Evolutionary conservation across 768 basidiomycete genomes (phyloP).

Genomic region (Rhizopogon roseolus): DNA sequence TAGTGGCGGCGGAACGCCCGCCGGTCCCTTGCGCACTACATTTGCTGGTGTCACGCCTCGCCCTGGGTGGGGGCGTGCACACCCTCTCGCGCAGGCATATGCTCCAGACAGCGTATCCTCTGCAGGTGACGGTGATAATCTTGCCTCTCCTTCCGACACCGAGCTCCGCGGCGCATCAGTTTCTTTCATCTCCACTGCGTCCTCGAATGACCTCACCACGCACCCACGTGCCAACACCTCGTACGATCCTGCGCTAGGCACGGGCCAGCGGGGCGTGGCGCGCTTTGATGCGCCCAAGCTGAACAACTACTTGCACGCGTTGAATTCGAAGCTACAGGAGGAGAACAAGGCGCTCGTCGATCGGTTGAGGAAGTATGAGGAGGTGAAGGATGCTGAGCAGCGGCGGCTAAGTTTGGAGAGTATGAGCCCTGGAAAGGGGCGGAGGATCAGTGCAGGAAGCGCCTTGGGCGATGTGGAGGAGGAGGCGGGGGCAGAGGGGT

Average conservation of each 20-base stretch:
- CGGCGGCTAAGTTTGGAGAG: conserved; percentile 21
- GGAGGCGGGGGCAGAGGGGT: conserved; percentile 56
- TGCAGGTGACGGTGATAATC: conserved; percentile 17
- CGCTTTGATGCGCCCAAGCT: conserved; percentile 83
- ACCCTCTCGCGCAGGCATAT: conserved; percentile 60
- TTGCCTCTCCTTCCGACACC: conserved; percentile 41
- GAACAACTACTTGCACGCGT: conserved; percentile 79
- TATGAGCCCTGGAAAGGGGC: conserved; percentile 25
- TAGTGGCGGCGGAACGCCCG: conserved; percentile 25
- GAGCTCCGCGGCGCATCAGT: conserved; percentile 40
- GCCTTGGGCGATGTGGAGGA: conserved; percentile 60
- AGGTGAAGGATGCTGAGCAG: conserved; percentile 28
- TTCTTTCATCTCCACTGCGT: conserved; percentile 78
- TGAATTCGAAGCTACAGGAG: conserved; percentile 79
- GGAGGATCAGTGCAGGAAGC: conserved; percentile 50
- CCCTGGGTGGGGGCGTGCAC: conserved; percentile 41
- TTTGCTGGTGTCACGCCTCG: conserved; percentile 66
- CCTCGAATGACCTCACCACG: conserved; percentile 84
- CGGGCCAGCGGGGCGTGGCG: conserved; percentile 62
- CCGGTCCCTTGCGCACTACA: conserved; percentile 38
- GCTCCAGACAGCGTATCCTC: conserved; percentile 36
- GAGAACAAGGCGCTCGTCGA: conserved; percentile 72
- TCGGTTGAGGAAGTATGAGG: conserved; percentile 50
- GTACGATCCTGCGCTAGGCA: conserved; percentile 79
- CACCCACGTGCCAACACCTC: conserved; percentile 80